Evolutionary conservation across 2,329 filamentous ascomycete genomes (phyloP).

Genomic region (Hymenoscyphus linearis): DNA sequence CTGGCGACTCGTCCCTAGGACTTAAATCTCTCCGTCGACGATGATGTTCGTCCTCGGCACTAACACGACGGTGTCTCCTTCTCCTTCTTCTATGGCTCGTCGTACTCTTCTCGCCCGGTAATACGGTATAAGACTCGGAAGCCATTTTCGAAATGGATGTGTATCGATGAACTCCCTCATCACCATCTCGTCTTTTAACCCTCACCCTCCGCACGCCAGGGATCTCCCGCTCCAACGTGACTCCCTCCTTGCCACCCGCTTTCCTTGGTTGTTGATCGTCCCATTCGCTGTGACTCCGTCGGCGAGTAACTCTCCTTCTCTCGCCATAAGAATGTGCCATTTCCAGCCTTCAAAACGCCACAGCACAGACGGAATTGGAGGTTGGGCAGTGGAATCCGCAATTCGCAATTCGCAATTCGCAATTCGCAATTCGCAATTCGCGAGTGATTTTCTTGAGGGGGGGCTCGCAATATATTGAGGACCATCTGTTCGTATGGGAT

Average conservation of each 20-base stretch:
- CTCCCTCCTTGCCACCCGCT: conserved; percentile 19
- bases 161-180: conserved; percentile 13
- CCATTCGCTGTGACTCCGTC: conserved; percentile 23
- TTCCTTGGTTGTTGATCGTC: conserved; percentile 15
- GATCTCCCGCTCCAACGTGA: conserved; percentile 20
- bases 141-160: conserved; percentile 21
- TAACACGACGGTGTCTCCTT: conserved; percentile 17
- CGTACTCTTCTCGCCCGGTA: conserved; percentile 17
- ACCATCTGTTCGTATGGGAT: conserved; percentile 17
- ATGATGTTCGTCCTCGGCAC: conserved; percentile 18
- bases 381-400: conserved; percentile 16
- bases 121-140: conserved; percentile 25
- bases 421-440: too few species aligned
- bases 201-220: conserved; percentile 23
- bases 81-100: conserved; percentile 23
- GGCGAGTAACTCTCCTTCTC: conserved; percentile 22
- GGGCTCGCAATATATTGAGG: conserved; percentile 7
- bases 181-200: conserved; percentile 27
- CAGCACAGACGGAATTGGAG: conserved; percentile 14
- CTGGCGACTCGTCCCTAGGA: conserved; percentile 14
- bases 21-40: conserved; percentile 20
- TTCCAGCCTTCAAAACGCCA: conserved; percentile 11
- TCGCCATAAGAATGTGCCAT: conserved; percentile 20
- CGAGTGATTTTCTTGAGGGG: too few species aligned
- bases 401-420: too few species aligned